Conservation (phyloP, 1,284 basidiomycete genomes). For the Trametes pubescens region DNA sequence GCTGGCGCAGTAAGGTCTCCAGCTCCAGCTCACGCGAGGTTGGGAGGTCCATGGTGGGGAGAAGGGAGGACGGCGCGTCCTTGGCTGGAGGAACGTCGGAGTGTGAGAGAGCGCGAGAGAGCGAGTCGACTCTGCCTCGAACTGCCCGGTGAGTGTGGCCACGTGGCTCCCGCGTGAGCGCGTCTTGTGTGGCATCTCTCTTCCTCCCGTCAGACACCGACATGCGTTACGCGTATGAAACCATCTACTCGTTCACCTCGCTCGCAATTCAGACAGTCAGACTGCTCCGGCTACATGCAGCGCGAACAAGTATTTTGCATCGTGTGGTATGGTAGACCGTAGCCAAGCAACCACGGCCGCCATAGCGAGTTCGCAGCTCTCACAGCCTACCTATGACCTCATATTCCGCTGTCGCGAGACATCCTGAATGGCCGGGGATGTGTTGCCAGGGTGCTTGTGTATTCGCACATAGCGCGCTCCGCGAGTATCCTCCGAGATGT, state of each 20-base stretch:
- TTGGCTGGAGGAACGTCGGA: slow-evolving; percentile 32
- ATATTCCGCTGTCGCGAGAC: background rate
- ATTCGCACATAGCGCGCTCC: background rate
- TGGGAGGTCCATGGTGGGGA: slow-evolving; percentile 67
- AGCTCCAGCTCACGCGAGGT: slow-evolving; percentile 79
- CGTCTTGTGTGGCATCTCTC: background rate
- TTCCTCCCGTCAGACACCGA: background rate
- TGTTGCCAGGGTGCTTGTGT: background rate
- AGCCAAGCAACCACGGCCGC: background rate
- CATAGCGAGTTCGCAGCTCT: background rate
- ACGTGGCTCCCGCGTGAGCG: slow-evolving; percentile 40
- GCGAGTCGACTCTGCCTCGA: slow-evolving; percentile 35
- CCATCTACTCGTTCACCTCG: background rate
- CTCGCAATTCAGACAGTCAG: background rate
- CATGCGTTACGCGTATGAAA: background rate
- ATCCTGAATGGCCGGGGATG: background rate
- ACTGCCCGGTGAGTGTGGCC: slow-evolving; percentile 35
- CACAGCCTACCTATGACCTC: background rate
- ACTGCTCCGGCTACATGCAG: too few species aligned
- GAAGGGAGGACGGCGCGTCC: slow-evolving; percentile 32
- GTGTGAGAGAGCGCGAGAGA: slow-evolving; percentile 35
- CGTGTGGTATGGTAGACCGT: background rate
- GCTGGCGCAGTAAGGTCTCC: slow-evolving; percentile 73
- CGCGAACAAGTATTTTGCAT: background rate
- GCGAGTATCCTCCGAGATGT: background rate